Evolutionary conservation across 164 flowering plant species (phyloP).

Genomic region (Tetracentron sinense): DNA sequence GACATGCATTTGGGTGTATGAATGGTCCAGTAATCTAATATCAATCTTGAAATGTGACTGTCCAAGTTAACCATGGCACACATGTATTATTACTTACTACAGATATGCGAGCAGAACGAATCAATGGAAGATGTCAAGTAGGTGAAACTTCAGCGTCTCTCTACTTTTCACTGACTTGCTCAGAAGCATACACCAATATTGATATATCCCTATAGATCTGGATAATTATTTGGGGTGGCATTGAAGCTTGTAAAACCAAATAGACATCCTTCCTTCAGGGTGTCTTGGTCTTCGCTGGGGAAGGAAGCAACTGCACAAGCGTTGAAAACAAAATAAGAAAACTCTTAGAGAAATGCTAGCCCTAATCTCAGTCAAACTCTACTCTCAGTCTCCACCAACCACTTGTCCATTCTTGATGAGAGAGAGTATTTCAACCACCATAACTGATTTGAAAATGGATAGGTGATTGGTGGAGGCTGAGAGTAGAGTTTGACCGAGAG

Average conservation of each 20-base stretch:
- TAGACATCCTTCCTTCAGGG: constrained; percentile 24
- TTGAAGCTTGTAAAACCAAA: constrained; percentile 13
- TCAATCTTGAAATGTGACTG: no score
- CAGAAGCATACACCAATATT: not conserved
- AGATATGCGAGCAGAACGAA: not conserved
- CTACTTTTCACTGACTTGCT: not conserved
- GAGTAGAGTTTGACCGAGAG: no score
- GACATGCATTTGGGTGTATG: no score
- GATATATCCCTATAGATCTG: constrained; percentile 9
- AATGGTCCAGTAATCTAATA: no score
- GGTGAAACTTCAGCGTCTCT: not conserved
- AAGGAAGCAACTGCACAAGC: constrained; percentile 67
- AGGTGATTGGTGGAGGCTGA: no score
- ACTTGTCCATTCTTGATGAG: no score
- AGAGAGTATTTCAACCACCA: no score
- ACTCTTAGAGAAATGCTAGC: no score
- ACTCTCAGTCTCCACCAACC: no score
- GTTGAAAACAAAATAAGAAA: not conserved
- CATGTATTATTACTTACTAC: not conserved
- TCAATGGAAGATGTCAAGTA: not conserved
- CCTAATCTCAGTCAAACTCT: no score
- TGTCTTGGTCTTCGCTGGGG: constrained; percentile 59
- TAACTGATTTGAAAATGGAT: no score
- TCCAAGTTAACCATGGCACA: no score
- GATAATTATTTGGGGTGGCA: constrained; percentile 8